Conservation (phyloP, 2,329 filamentous ascomycete species). For the Arthroderma uncinatum region DNA sequence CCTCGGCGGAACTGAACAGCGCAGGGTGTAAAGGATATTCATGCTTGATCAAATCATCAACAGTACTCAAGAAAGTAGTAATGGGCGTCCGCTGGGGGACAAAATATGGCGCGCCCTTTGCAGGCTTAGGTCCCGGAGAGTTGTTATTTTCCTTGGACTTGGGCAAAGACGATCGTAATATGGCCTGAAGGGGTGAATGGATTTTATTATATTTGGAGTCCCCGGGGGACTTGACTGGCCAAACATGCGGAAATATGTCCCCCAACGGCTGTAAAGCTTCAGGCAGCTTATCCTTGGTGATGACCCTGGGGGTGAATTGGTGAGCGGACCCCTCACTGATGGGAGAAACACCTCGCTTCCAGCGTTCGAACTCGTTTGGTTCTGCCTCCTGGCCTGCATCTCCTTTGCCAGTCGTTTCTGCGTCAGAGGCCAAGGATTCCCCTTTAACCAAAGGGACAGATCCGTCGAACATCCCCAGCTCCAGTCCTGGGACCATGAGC, state of each 20-base stretch:
- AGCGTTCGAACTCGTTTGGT: slow-evolving; percentile 24
- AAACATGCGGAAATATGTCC: slow-evolving; percentile 75
- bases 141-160: slow-evolving; percentile 58
- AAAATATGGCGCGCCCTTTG: slow-evolving; percentile 54
- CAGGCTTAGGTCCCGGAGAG: slow-evolving; percentile 46
- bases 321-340: slow-evolving; percentile 20
- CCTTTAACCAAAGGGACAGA: slow-evolving; percentile 24
- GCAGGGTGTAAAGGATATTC: slow-evolving; percentile 78
- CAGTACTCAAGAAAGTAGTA: slow-evolving; percentile 61
- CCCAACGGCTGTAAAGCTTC: slow-evolving; percentile 54
- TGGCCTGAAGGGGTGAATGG: slow-evolving; percentile 75
- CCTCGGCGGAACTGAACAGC: slow-evolving; percentile 48
- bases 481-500: slow-evolving; percentile 83
- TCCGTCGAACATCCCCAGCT: slow-evolving; percentile 76
- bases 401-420: not conserved
- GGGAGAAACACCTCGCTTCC: slow-evolving; percentile 31
- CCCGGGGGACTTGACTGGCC: slow-evolving; percentile 79
- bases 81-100: slow-evolving; percentile 69
- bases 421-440: not conserved
- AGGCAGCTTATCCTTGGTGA: slow-evolving; percentile 29
- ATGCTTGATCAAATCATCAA: slow-evolving; percentile 67
- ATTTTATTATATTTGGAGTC: slow-evolving; percentile 71
- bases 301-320: slow-evolving; percentile 25
- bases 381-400: slow-evolving; percentile 3
- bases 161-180: slow-evolving; percentile 63